Conservation (phyloP, 306 rosid genomes). For the Coriaria nepalensis region DNA sequence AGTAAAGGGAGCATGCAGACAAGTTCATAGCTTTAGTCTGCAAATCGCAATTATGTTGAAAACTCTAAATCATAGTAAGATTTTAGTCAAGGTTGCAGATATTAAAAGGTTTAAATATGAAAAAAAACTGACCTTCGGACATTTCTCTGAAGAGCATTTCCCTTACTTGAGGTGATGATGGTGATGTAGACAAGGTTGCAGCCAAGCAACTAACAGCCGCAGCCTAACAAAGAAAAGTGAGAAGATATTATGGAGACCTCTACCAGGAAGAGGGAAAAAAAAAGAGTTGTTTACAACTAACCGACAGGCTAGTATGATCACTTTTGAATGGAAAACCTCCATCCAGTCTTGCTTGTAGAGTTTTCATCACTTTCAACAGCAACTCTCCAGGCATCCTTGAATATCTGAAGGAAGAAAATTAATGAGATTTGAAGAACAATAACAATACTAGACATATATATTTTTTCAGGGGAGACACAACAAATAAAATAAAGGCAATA, state of each 20-base stretch:
- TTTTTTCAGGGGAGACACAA: background rate
- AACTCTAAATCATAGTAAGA: too few species aligned
- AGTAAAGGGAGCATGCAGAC: too few species aligned
- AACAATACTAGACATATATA: background rate
- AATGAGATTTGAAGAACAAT: constrained; percentile 4
- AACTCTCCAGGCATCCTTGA: constrained; percentile 81
- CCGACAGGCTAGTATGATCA: constrained; percentile 71
- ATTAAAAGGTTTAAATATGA: background rate
- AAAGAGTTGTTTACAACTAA: constrained; percentile 20
- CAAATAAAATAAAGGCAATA: too few species aligned
- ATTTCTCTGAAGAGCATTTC: constrained; percentile 53
- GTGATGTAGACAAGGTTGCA: constrained; percentile 52
- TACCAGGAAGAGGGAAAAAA: background rate
- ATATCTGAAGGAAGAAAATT: constrained; percentile 36
- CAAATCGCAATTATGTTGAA: too few species aligned
- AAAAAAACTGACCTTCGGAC: constrained; percentile 45
- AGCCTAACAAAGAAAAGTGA: constrained; percentile 30
- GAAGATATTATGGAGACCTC: constrained; percentile 7
- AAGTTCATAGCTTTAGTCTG: too few species aligned
- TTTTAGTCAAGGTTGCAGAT: too few species aligned
- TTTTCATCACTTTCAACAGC: constrained; percentile 53
- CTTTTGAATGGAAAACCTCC: constrained; percentile 54
- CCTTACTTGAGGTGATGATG: constrained; percentile 48
- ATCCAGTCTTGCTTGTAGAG: constrained; percentile 49
- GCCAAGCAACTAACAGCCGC: constrained; percentile 78